These are phyloP conservation scores for Allantophomopsis lycopodina DNA, from an alignment of 2,329 filamentous ascomycete species.

Conservation along the genomic window DNA sequence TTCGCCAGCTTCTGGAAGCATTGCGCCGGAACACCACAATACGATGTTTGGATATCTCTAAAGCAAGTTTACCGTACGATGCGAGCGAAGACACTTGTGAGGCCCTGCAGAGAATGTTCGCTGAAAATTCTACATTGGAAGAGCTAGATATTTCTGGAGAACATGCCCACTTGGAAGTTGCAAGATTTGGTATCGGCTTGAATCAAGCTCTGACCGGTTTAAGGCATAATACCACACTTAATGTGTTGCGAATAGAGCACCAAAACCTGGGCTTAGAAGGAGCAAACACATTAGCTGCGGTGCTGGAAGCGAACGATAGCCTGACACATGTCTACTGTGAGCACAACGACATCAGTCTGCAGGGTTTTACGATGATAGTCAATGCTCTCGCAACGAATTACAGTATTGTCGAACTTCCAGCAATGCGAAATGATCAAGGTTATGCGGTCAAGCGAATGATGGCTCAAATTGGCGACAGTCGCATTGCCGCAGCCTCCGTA, in stretches of 20 bases:
- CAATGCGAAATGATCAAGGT: conserved; percentile 46
- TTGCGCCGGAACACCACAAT: conserved; percentile 48
- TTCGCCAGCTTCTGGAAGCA: conserved; percentile 47
- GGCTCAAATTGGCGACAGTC: conserved; percentile 15
- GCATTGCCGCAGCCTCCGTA: conserved; percentile 3
- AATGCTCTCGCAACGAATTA: conserved; percentile 55
- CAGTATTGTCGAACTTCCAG: conserved; percentile 45
- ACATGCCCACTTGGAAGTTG: conserved; percentile 56
- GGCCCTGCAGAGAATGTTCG: conserved; percentile 48
- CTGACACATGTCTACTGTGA: conserved; percentile 56
- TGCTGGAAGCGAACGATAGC: conserved; percentile 48
- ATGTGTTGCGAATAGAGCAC: conserved; percentile 48
- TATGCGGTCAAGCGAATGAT: conserved; percentile 40
- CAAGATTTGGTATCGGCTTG: conserved; percentile 53
- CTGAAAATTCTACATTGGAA: conserved; percentile 50
- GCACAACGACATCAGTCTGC: conserved; percentile 59
- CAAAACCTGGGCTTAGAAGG: conserved; percentile 58
- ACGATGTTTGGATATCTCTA: conserved; percentile 53
- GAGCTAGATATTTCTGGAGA: conserved; percentile 60
- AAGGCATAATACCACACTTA: conserved; percentile 47
- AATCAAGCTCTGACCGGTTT: conserved; percentile 52
- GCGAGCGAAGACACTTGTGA: conserved; percentile 54
- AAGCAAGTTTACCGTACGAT: conserved; percentile 55
- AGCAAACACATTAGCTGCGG: conserved; percentile 54
- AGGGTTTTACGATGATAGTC: conserved; percentile 55